Conservation (phyloP, 192 early-diverging fungal species). For the Chytriomyces hyalinus region DNA sequence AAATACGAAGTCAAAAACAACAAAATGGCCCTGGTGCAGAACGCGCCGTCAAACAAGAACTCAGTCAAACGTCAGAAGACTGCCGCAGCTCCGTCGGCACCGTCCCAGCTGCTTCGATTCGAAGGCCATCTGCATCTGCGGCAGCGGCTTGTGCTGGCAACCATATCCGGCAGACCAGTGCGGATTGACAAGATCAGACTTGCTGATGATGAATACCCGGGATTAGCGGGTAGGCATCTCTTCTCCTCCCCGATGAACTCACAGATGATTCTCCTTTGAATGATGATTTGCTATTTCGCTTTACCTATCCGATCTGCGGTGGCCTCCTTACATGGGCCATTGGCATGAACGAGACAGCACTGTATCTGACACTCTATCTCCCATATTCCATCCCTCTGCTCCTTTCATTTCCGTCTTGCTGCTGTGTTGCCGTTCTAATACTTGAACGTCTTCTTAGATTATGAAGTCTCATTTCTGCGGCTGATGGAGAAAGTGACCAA, state of each 20-base stretch:
- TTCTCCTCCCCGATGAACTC: background rate
- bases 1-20: too few relatives aligned
- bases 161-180: conserved; percentile 79
- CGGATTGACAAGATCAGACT: conserved; percentile 90
- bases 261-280: background rate
- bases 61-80: background rate
- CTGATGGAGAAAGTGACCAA: conserved; percentile 94
- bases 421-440: background rate
- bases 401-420: background rate
- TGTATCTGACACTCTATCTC: conserved; percentile 12
- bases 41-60: too few relatives aligned
- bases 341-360: conserved; percentile 22
- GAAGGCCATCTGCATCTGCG: conserved; percentile 87
- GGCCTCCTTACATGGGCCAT: background rate
- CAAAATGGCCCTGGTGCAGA: too few relatives aligned
- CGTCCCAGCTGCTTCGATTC: conserved; percentile 46
- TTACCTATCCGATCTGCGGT: conserved; percentile 25
- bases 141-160: conserved; percentile 88
- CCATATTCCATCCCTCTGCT: background rate
- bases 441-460: conserved; percentile 64
- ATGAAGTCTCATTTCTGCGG: conserved; percentile 86
- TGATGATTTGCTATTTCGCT: conserved; percentile 31
- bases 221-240: conserved; percentile 69
- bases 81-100: background rate
- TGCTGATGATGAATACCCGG: conserved; percentile 70